Evolutionary conservation across 768 basidiomycete genomes (phyloP), one percentile per base, ranked within the genome.

Genomic region (Phaeotremella skinneri): DNA sequence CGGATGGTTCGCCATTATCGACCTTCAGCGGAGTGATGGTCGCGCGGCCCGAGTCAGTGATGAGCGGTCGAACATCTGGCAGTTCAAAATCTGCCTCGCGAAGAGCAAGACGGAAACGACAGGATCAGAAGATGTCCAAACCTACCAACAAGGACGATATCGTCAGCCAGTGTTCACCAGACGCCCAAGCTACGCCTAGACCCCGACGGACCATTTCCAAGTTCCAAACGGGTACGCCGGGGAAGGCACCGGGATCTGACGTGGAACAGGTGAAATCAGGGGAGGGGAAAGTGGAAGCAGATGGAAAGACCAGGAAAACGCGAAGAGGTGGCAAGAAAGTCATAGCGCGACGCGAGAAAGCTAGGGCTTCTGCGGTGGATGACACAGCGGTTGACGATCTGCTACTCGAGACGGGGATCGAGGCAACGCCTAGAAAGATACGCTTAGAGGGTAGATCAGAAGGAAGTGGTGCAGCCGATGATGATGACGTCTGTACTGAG

Each of bases 281-380:
- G 17, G 17, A 37, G 34, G 34, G 7, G 17, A 37, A 37, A 17
- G 34, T 37, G 17, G 17, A 37, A 17, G 34, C 34, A n/a, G n/a
- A n/a, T n/a, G n/a, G n/a, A n/a, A n/a, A n/a, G n/a, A n/a, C n/a
- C n/a, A 45, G 43, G 43, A 45, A 45, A 45, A 45, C 43, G 7
- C 43, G 43, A 13, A 7, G 43, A 45, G 43, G 43, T 7, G 43
- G 43, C 6, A 45, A 45, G 43, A 45, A 45, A 23, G 43, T 45
- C 13, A 45, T 45, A 6, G 43, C 43, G 6, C 11, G 43, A 6
- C 11, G 43, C 11, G 43, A 45, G 23, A 7, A 21, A 45, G 43
- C 43, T 9, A 13, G 43, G 23, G 43, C 43, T 7, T 7, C 17
- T 7, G 34, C 34, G 17, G 34, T 37, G 34, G 43, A 45, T 7